These are phyloP conservation scores for Xylariaceae sp. DNA, from an alignment of 2,329 filamentous ascomycete species.

Conservation along the genomic window DNA sequence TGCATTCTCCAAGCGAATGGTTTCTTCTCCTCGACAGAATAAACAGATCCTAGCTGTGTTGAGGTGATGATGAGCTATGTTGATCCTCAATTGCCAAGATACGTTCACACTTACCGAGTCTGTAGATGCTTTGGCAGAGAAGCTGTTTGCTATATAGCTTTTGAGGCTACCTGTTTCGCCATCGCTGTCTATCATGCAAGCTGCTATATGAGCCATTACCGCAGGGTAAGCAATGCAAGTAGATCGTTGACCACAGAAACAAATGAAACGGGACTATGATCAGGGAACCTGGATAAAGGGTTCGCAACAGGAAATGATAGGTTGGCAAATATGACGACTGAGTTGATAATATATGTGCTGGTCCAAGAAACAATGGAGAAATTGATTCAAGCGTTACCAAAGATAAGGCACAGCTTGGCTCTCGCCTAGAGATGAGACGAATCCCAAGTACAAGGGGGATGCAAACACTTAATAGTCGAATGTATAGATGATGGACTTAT, in stretches of 20 bases:
- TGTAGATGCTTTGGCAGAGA: slow-evolving; percentile 44
- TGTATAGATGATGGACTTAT: slow-evolving; percentile 14
- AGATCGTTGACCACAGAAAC: slow-evolving; percentile 24
- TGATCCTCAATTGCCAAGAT: slow-evolving; percentile 14
- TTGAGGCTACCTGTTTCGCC: slow-evolving; percentile 37
- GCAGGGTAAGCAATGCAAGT: slow-evolving; percentile 27
- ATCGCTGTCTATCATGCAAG: slow-evolving; percentile 53
- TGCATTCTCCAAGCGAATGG: slow-evolving; percentile 59
- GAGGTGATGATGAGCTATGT: slow-evolving; percentile 27
- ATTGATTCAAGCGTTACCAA: slow-evolving; percentile 20
- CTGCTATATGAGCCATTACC: slow-evolving; percentile 62
- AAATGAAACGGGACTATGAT: slow-evolving; percentile 28
- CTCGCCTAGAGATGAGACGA: slow-evolving; percentile 20
- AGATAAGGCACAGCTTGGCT: slow-evolving; percentile 12
- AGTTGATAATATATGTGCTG: slow-evolving; percentile 33
- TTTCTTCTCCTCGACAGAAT: slow-evolving; percentile 43
- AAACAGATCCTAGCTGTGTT: slow-evolving; percentile 28
- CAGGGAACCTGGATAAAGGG: slow-evolving; percentile 29
- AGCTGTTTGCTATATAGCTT: slow-evolving; percentile 51
- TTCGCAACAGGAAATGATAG: slow-evolving; percentile 29
- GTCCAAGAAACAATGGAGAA: slow-evolving; percentile 19
- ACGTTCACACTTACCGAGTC: slow-evolving; percentile 41
- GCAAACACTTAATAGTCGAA: slow-evolving; percentile 20
- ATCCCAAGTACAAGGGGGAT: slow-evolving; percentile 19
- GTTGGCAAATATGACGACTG: slow-evolving; percentile 25